These are phyloP conservation scores for Penicillium psychrofluorescens DNA, from an alignment of 495 filamentous ascomycete species.

Conservation along the genomic window DNA sequence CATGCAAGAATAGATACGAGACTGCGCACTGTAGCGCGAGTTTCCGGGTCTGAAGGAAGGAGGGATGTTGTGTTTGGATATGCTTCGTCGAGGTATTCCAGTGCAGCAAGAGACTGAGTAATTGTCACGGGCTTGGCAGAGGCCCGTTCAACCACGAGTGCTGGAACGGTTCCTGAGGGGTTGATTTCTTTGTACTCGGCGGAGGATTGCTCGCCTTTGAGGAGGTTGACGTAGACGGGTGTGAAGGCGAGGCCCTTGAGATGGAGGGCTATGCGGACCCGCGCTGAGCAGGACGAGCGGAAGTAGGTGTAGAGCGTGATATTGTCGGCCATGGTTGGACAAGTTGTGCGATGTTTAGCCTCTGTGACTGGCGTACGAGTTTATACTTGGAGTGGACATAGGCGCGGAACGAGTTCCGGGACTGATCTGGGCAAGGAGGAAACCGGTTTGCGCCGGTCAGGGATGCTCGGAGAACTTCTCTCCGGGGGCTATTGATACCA, in stretches of 20 bases:
- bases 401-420: conserved; percentile 17
- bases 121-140: conserved; percentile 23
- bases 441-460: too few species aligned
- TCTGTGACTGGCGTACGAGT: neutral
- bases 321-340: conserved; percentile 12
- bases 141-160: conserved; percentile 28
- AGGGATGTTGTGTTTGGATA: conserved; percentile 23
- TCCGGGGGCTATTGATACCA: too few species aligned
- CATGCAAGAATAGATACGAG: conserved; percentile 39
- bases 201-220: conserved; percentile 33
- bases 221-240: conserved; percentile 37
- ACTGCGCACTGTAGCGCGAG: conserved; percentile 33
- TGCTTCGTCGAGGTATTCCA: conserved; percentile 48
- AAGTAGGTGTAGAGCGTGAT: conserved; percentile 47
- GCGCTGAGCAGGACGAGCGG: conserved; percentile 48
- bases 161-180: conserved; percentile 43
- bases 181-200: conserved; percentile 30
- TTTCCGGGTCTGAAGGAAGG: conserved; percentile 27
- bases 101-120: conserved; percentile 43
- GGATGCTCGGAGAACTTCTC: too few species aligned
- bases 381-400: neutral
- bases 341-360: neutral
- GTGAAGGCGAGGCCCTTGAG: conserved; percentile 38
- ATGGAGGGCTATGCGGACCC: conserved; percentile 44
- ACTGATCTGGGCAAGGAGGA: neutral